Conservation (phyloP, 495 filamentous ascomycete genomes). For the Penicillium tannophilum region DNA sequence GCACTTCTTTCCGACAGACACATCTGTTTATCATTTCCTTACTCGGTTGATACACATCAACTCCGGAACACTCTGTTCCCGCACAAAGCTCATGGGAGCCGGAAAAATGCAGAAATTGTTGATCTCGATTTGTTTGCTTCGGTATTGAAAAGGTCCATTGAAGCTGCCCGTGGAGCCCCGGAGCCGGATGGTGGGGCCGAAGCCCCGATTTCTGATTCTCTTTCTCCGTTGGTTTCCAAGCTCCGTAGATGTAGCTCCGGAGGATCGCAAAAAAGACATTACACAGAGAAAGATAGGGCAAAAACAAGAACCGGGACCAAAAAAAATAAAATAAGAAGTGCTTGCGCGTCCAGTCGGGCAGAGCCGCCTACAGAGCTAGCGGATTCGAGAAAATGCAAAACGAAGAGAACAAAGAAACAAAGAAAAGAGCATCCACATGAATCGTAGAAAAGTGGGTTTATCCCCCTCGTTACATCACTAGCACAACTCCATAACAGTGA, state of each 20-base stretch:
- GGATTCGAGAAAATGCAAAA: slow-evolving; percentile 2
- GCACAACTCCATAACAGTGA: not conserved
- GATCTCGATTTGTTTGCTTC: slow-evolving; percentile 2
- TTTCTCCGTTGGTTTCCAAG: not conserved
- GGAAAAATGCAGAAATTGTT: not conserved
- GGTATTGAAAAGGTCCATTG: not conserved
- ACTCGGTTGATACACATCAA: not conserved
- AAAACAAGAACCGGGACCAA: not conserved
- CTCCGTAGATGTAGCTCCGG: not conserved
- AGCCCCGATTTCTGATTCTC: slow-evolving; percentile 5
- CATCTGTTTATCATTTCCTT: slow-evolving; percentile 10
- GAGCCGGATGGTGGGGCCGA: slow-evolving; percentile 45
- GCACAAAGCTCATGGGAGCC: not conserved
- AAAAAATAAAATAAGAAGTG: too few species aligned
- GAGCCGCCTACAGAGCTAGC: slow-evolving; percentile 4
- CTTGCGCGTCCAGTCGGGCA: slow-evolving; percentile 17
- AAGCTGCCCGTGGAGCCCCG: slow-evolving; percentile 6
- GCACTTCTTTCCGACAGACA: not conserved
- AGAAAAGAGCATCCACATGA: not conserved
- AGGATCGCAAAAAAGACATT: not conserved
- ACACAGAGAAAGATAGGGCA: not conserved
- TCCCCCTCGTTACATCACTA: not conserved
- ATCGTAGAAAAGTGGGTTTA: not conserved
- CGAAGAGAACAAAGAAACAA: slow-evolving; percentile 7
- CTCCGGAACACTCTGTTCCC: slow-evolving; percentile 8